Evolutionary conservation across 179 eudicot species (phyloP), one percentile per base, ranked within the genome.

Genomic region (Spergularia azorica): DNA sequence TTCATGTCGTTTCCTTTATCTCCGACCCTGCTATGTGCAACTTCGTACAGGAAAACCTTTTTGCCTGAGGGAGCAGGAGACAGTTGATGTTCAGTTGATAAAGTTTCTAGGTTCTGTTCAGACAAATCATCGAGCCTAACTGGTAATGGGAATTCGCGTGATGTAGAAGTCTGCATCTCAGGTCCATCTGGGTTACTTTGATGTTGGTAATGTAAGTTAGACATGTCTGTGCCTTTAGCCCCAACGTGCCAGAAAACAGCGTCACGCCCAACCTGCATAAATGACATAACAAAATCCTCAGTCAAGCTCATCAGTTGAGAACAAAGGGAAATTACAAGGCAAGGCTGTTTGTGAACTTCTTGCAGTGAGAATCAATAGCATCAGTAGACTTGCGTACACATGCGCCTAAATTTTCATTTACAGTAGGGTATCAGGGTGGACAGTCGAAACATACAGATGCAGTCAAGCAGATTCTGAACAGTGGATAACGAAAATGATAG

Each of bases 1-100:
- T 96, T 96, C 66, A 96, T n/a, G 86, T 89, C 92, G 66, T 91
- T 90, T 65, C 99, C 99, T 90, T 94, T 96, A 84, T 96, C 99
- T 20, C 99, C 99, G 0, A 89, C 88, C 79, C 99, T 83, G 90
- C 98, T 89, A 77, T 96, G 99, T 76, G 96, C 99, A 36, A 90
- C 86, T 56, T 85, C 82, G 72, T 91, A 89, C 43, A 96, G 92
- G 59, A 86, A 80, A 69, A 91, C 80, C 81, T 79, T 81, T 79
- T 84, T 82, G 75, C 90, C 88, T 8, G 90, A 82, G 11, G 87
- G 90, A 46, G 93, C 98, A 71, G 94, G 88, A 69, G 81, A 77
- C 61, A 6, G 63, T n/a, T 57, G 79, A 60, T 64, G 77, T 50
- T 80, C 77, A 52, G 79, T 71, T 32, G 84, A 48, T 67, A 12